These are phyloP conservation scores for Funneliformis mosseae DNA, from an alignment of 192 early-diverging fungal genomes.

Conservation along the genomic window DNA sequence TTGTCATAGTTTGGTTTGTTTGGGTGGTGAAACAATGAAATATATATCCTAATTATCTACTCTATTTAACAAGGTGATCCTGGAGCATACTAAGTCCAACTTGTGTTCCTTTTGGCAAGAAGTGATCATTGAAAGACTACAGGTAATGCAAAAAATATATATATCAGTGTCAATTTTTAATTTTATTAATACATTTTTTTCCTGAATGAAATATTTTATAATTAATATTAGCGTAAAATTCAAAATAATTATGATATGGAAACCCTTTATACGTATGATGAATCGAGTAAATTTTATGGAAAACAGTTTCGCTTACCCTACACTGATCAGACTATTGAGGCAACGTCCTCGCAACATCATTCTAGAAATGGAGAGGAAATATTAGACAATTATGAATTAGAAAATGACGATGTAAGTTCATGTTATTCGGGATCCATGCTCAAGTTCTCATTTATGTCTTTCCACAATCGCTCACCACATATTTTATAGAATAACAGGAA, in stretches of 20 bases:
- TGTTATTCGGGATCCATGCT: no score
- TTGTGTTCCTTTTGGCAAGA: conserved; percentile 20
- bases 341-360: no score
- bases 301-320: background rate
- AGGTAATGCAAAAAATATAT: background rate
- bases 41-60: conserved; percentile 26
- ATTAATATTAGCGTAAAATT: conserved; percentile 3
- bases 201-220: background rate
- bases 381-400: no score
- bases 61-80: conserved; percentile 27
- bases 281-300: conserved; percentile 14
- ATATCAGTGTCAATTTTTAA: background rate
- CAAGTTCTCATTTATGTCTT: no score
- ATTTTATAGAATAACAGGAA: no score
- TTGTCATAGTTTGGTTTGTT: conserved; percentile 7
- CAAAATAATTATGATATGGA: background rate
- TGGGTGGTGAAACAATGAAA: conserved; percentile 1
- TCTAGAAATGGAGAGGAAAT: no score
- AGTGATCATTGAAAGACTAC: conserved; percentile 20
- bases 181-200: conserved; percentile 3
- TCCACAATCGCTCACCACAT: no score
- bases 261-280: conserved; percentile 19
- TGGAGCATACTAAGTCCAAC: background rate
- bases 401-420: no score
- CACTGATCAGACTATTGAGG: no score